These are phyloP conservation scores for Spathaspora girioi DNA, from an alignment of 805 yeast species.

Conservation along the genomic window DNA sequence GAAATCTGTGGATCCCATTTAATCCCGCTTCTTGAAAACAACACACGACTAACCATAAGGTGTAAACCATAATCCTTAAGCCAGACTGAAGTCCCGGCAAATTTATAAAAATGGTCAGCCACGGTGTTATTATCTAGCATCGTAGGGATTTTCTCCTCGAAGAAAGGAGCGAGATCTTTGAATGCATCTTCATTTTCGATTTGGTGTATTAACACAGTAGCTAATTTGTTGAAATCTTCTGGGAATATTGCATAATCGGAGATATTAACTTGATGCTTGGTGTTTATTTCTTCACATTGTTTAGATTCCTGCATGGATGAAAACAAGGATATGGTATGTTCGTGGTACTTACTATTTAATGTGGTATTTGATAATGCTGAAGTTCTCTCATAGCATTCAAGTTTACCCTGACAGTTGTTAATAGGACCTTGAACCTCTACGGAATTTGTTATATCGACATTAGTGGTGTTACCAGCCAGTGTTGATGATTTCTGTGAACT, in stretches of 20 bases:
- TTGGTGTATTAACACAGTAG: conserved; percentile 1
- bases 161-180: conserved; percentile 2
- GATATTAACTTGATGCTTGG: neutral
- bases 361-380: neutral
- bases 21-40: conserved; percentile 18
- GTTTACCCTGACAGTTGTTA: too few relatives aligned
- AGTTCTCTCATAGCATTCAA: neutral
- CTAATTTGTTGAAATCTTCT: conserved; percentile 7
- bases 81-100: conserved; percentile 32
- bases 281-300: neutral
- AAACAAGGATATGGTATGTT: neutral
- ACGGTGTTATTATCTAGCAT: conserved; percentile 4
- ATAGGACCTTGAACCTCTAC: neutral
- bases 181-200: conserved; percentile 5
- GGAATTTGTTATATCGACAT: too few relatives aligned
- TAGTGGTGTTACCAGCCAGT: neutral
- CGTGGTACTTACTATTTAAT: neutral
- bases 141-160: conserved; percentile 6
- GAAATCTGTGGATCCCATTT: conserved; percentile 24
- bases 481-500: neutral
- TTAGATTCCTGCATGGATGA: neutral
- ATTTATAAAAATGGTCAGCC: conserved; percentile 22
- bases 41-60: conserved; percentile 26
- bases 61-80: conserved; percentile 28
- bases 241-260: neutral